Base-by-base conservation (phyloP, 2,329 filamentous ascomycete species). In the Neofusicoccum laricinum region DNA sequence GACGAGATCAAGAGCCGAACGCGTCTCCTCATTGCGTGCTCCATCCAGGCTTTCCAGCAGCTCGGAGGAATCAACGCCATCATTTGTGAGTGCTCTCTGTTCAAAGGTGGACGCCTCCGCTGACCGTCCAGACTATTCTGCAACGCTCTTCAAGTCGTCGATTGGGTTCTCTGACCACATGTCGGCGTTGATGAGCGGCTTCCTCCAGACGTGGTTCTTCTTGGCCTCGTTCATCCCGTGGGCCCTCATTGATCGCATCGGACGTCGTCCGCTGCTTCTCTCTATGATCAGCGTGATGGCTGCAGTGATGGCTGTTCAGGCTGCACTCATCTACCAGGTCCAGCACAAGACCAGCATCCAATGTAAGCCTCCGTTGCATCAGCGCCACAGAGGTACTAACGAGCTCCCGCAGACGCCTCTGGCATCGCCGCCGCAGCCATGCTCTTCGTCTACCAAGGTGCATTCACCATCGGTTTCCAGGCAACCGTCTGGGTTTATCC, bases 111-210 rank as follows among this genome's bases (percentile, higher is more conserved):
- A 30, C 25, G 25, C 25, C 7, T 30, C 5, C 25, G 41, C 57
- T 48, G 32, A 50, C 32, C 4, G 3, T 41, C 2, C 46, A 59
- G 50, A 83, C 69, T 83, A 83, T 63, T 75, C 80, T 2, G 77
- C 75, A 14, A 80, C 82, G 0, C 69, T 85, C 0, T 81, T 85
- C 61, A 74, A 82, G 61, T 70, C 78, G 17, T 81, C 78, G 17
- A 74, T 85, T 2, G 75, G 77, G 0, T 78, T 81, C 58, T 70
- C 70, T 17, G 69, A 76, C 1, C 76, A 79, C 48, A 78, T 83
- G 70, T 79, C 83, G 3, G 73, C 81, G 3, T 74, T 85, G 38
- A 81, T 86, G 71, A 81, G 81, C n/a, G 82, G 83, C 38, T 80
- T 84, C 66, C 73, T 84, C 12, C 80, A 84, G 70, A 83, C 82